Base-by-base conservation (phyloP, 495 filamentous ascomycete genomes). In the Penicillium samsonianum region DNA sequence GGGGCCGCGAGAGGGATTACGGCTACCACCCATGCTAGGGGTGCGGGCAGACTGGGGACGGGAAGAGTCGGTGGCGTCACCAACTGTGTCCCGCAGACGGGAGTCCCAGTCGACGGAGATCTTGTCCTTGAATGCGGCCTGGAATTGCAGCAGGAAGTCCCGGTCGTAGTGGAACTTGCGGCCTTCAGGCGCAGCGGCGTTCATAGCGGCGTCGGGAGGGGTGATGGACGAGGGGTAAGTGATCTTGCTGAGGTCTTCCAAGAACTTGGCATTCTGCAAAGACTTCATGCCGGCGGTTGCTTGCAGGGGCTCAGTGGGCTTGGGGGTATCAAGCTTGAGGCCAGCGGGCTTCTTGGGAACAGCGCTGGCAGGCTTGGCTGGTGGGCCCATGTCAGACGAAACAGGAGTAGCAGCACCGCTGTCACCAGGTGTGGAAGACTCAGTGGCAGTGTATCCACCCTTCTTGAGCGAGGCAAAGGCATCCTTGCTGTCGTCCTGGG, bases 71-170 rank as follows among this genome's bases (percentile, higher is more conserved):
- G 90, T 88, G 57, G 82, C 83, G 55, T 89, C 92, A 54, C 92
- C 91, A 40, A 99, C 84, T 25, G 87, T 89, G 67, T 96, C 87
- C 31, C 81, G 91, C 61, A 98, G 81, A 60, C 90, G 90, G 47
- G 81, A 73, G 53, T 92, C 87, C 85, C 96, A 98, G 63, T 97
- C 92, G 14, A 90, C 61, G 2, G 91, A 92, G 10, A 94, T 94
- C 73, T 97, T 96, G 73, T 98, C 94, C 53, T 87, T 94, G 75
- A 96, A 99, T 2, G 91, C 90, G 50, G 78, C 76, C 77, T 97
- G 87, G 81, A 99, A 99, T 67, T 99, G 95, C n/a, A 98, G 80
- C 73, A 99, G 78, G 81, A 99, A 99, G 47, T 90, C 85, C 55
- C 89, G 89, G 70, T 97, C 90, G 75, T 99, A 99, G 67, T 92